Base-by-base conservation (phyloP, 106 monocot genomes). In the Dioscorea alata region DNA sequence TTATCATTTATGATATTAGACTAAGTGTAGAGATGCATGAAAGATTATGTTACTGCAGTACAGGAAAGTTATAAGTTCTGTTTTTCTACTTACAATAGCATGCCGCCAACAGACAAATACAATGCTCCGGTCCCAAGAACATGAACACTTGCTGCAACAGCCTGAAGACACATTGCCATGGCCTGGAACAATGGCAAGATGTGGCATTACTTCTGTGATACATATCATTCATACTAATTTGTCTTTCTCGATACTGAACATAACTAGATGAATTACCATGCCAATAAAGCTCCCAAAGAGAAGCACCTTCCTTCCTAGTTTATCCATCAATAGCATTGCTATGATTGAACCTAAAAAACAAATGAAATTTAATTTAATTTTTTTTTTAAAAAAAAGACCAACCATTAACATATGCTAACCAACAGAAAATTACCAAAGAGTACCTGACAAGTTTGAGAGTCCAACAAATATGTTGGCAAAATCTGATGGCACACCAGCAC, bases 321-420 rank as follows among this genome's bases (percentile, higher is more conserved):
- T 99, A 74, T 99, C 99, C 99, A 99, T 99, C 79, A 99, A 63
- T 71, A 85, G 63, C 89, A 90, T 93, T 18, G 99, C 93, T 75
- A 82, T 62, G 57, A 93, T 71, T 34, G 99, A 93, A 18, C 99
- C 99, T 99, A 69, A 10, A 69, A 31, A 31, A 0, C 35, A 54
- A 56, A 51, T 53, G 1, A 58, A 33, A 8, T 65, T 32, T 64
- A 16, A 49, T 49, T 20, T 49, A 12, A 4, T 49, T 16, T 22
- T 20, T 28, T 28, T 28, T n/a, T n/a, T n/a, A 34, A 34, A 42
- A 42, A 42, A 6, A 42, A 10, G 42, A 42, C 6, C 42, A 42
- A 10, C 42, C 42, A 2, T 42, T 42, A 42, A 2, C 9, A 42
- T 42, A 42, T 5, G 6, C 42, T 42, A 42, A 69, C 64, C 69